phyloP scores from a whole-genome alignment of 2,329 filamentous ascomycete genomes.

The Ophiostoma himal-ulmi region DNA sequence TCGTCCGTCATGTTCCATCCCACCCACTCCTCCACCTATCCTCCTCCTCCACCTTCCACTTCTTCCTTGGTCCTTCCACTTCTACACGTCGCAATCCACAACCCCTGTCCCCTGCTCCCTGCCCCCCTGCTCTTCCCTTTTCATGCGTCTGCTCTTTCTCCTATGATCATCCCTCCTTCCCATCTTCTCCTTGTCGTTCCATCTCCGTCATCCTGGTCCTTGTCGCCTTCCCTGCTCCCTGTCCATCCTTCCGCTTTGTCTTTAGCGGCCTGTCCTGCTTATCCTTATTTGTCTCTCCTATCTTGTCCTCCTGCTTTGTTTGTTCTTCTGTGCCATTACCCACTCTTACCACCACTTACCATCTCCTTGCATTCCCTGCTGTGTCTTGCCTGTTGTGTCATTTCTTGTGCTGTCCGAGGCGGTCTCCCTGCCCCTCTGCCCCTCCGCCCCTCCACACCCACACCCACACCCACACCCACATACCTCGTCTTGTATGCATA shows the following conservation, averaged over 20 bases:
- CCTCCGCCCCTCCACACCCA: neutral
- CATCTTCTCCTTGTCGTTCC: neutral
- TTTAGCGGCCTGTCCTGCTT: too few relatives aligned
- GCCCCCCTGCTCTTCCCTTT: neutral
- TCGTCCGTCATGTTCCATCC: too few relatives aligned
- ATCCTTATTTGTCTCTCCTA: too few relatives aligned
- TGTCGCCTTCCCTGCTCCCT: neutral
- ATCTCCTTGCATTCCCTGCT: neutral
- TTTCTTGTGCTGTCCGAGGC: neutral
- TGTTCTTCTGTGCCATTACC: neutral
- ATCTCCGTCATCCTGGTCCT: constrained; percentile 1
- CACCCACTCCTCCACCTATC: too few relatives aligned
- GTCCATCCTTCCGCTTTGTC: too few relatives aligned
- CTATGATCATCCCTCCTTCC: neutral
- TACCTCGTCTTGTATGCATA: neutral
- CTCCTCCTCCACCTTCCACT: neutral
- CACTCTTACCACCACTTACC: neutral
- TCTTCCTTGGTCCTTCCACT: neutral
- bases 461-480: neutral
- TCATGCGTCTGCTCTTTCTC: neutral
- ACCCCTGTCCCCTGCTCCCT: neutral
- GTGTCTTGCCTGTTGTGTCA: neutral
- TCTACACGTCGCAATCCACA: neutral
- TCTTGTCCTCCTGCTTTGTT: too few relatives aligned
- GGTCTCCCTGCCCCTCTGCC: neutral